phyloP scores from a whole-genome alignment of 2,329 filamentous ascomycete genomes.

The Phaeosphaeriaceae sp. region DNA sequence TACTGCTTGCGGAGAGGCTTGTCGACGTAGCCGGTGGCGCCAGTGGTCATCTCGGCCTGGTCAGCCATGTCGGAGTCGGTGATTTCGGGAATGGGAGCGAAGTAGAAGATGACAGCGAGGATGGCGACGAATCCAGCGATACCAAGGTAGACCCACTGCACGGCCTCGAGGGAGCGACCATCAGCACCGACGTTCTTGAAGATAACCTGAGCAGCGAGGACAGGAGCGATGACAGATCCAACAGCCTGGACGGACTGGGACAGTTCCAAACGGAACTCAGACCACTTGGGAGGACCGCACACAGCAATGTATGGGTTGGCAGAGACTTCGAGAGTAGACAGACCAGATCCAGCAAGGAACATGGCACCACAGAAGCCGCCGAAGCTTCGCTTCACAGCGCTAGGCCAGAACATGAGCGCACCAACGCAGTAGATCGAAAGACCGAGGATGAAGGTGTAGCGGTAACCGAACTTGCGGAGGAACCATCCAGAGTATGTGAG shows the following conservation, averaged over 20 bases:
- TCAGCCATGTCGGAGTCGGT: slow-evolving; percentile 70
- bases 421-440: slow-evolving; percentile 71
- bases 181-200: slow-evolving; percentile 69
- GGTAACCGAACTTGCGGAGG: slow-evolving; percentile 77
- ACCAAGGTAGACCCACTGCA: slow-evolving; percentile 83
- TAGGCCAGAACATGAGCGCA: slow-evolving; percentile 86
- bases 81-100: slow-evolving; percentile 74
- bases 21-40: slow-evolving; percentile 60
- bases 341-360: slow-evolving; percentile 76
- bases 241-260: slow-evolving; percentile 81
- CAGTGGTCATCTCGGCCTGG: slow-evolving; percentile 41
- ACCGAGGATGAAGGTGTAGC: slow-evolving; percentile 79
- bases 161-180: slow-evolving; percentile 65
- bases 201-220: slow-evolving; percentile 76
- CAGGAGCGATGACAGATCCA: slow-evolving; percentile 75
- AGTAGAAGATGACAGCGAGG: slow-evolving; percentile 70
- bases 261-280: slow-evolving; percentile 78
- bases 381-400: slow-evolving; percentile 75
- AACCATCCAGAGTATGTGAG: slow-evolving; percentile 64
- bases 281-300: slow-evolving; percentile 72
- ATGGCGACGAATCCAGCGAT: slow-evolving; percentile 75
- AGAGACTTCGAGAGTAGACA: slow-evolving; percentile 77
- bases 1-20: slow-evolving; percentile 71
- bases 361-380: slow-evolving; percentile 74
- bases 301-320: slow-evolving; percentile 76